Evolutionary conservation across 129 eudicot species (phyloP).

Genomic region (carrot (Daucus carota)): DH1_v3.0 NC_030385.2:38718001-38718500

Average conservation of each 20-base stretch:
- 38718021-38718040: slow-evolving; percentile 53
- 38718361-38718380: slow-evolving; percentile 78
- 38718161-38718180: background rate
- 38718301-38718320: slow-evolving; percentile 66
- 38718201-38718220: background rate
- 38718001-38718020: background rate
- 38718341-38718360: slow-evolving; percentile 76
- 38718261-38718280: slow-evolving; percentile 68
- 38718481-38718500: background rate
- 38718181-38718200: background rate
- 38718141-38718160: background rate
- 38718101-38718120: slow-evolving; percentile 51
- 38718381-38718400: slow-evolving; percentile 75
- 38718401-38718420: slow-evolving; percentile 74
- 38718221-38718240: slow-evolving; percentile 8
- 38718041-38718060: slow-evolving; percentile 96
- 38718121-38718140: slow-evolving; percentile 59
- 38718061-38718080: slow-evolving; percentile 80
- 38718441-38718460: slow-evolving; percentile 71
- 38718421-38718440: slow-evolving; percentile 73
- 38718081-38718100: slow-evolving; percentile 73
- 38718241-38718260: slow-evolving; percentile 92
- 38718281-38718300: slow-evolving; percentile 62
- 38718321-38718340: slow-evolving; percentile 51
- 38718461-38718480: no score